phyloP scores from a whole-genome alignment of 1,284 basidiomycete genomes.

The Ceratobasidium sp. region DNA sequence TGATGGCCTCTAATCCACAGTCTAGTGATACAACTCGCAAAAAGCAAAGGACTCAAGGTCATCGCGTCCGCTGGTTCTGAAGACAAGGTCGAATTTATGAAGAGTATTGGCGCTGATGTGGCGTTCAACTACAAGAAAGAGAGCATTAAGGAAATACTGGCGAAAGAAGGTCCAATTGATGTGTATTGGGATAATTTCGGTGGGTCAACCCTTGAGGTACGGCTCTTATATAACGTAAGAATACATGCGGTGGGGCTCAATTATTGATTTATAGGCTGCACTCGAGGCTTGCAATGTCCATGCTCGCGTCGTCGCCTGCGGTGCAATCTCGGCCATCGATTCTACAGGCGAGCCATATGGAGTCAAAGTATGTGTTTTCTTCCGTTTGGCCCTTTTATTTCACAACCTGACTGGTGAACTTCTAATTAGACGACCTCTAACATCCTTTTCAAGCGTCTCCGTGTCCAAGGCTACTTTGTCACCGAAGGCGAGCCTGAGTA shows the following conservation, averaged over 20 bases:
- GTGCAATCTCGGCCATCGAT: conserved; percentile 52
- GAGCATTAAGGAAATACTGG: conserved; percentile 59
- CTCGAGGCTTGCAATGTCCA: conserved; percentile 49
- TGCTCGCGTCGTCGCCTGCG: conserved; percentile 51
- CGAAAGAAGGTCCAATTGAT: conserved; percentile 58
- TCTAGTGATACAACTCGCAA: conserved; percentile 59
- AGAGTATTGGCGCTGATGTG: conserved; percentile 58
- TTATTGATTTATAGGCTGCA: conserved; percentile 34
- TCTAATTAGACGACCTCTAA: conserved; percentile 48
- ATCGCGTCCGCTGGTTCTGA: conserved; percentile 61
- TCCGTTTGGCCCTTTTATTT: not conserved
- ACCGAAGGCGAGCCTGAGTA: conserved; percentile 47
- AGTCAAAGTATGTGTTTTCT: conserved; percentile 44
- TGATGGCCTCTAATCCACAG: conserved; percentile 13
- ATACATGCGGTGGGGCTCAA: no score
- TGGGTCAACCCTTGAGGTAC: conserved; percentile 42
- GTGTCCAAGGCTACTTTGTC: conserved; percentile 52
- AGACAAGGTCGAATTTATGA: conserved; percentile 60
- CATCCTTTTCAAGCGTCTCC: conserved; percentile 49
- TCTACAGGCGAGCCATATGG: conserved; percentile 46
- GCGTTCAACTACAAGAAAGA: conserved; percentile 60
- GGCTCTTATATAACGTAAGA: not conserved
- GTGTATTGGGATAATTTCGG: conserved; percentile 49
- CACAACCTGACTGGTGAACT: not conserved
- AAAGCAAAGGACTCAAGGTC: conserved; percentile 59